phyloP scores from a whole-genome alignment of 176 grass and related monocot species.

The Coix lacrymajobi region DNA sequence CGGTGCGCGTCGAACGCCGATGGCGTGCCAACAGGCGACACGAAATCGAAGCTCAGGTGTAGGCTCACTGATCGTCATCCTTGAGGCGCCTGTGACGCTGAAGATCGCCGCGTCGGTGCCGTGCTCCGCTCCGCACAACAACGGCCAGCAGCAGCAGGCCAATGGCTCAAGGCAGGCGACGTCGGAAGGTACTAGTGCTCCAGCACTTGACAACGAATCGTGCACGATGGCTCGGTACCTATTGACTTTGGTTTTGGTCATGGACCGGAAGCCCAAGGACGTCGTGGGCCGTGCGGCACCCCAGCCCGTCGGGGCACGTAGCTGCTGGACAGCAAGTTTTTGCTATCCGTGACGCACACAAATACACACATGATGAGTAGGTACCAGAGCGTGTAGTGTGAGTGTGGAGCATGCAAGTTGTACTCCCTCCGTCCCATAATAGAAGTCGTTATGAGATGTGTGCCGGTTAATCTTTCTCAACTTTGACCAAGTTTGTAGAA shows the following conservation, averaged over 20 bases:
- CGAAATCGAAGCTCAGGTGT: slow-evolving; percentile 35
- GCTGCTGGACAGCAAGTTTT: slow-evolving; percentile 69
- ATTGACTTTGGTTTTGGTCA: not conserved
- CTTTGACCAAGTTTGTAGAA: too few species aligned
- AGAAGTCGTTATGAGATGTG: too few species aligned
- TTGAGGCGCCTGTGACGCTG: slow-evolving; percentile 42
- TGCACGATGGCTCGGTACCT: not conserved
- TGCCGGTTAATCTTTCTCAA: too few species aligned
- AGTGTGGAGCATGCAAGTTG: too few species aligned
- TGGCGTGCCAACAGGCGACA: not conserved
- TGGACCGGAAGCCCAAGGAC: slow-evolving; percentile 73
- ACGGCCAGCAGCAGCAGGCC: too few species aligned
- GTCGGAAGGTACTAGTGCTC: slow-evolving; percentile 43
- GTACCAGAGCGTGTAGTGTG: too few species aligned
- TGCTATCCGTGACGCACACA: too few species aligned
- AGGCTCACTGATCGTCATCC: slow-evolving; percentile 59
- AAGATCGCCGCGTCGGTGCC: too few species aligned
- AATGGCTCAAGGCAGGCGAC: slow-evolving; percentile 75
- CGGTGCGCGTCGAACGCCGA: slow-evolving; percentile 13
- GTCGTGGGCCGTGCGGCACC: slow-evolving; percentile 80
- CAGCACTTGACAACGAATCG: not conserved
- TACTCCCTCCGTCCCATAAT: too few species aligned
- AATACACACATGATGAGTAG: too few species aligned
- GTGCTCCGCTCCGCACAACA: too few species aligned
- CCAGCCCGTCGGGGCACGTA: slow-evolving; percentile 66